These are phyloP conservation scores for Monosporozyma aerobia DNA, from an alignment of 805 yeast genomes.

Conservation along the genomic window DNA sequence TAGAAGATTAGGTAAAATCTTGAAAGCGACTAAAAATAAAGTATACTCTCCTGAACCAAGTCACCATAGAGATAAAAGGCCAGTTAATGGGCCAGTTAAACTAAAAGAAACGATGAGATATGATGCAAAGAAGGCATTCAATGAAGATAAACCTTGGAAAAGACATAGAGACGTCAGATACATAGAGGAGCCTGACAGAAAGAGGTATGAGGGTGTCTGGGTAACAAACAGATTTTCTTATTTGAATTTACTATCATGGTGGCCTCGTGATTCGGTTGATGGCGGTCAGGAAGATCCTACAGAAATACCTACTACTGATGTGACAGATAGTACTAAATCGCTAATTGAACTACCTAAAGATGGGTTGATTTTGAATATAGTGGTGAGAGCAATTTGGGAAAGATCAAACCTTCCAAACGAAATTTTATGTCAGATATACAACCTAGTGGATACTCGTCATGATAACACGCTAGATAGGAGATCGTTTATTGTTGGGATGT, in stretches of 20 bases:
- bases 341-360: slow-evolving; percentile 18
- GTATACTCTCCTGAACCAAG: not conserved
- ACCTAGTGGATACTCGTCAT: slow-evolving; percentile 51
- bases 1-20: slow-evolving; percentile 2
- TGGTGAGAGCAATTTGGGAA: slow-evolving; percentile 73
- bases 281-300: not conserved
- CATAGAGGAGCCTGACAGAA: slow-evolving; percentile 58
- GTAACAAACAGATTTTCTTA: slow-evolving; percentile 73
- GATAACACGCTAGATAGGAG: slow-evolving; percentile 73
- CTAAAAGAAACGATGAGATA: slow-evolving; percentile 26
- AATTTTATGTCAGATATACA: slow-evolving; percentile 55
- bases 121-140: slow-evolving; percentile 34
- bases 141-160: slow-evolving; percentile 93
- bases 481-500: slow-evolving; percentile 92
- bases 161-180: slow-evolving; percentile 54
- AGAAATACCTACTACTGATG: not conserved
- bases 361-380: slow-evolving; percentile 33
- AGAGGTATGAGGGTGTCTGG: slow-evolving; percentile 91
- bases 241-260: slow-evolving; percentile 33
- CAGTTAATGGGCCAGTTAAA: slow-evolving; percentile 4
- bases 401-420: slow-evolving; percentile 65
- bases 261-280: slow-evolving; percentile 9
- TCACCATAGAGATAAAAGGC: not conserved
- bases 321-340: not conserved
- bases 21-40: not conserved